A percentile compares a stretch with the other conserved stretches of the same genome.
Evolutionary conservation across 73 alveolate genomes (phyloP).

Genomic region (Blepharisma stoltei): DNA sequence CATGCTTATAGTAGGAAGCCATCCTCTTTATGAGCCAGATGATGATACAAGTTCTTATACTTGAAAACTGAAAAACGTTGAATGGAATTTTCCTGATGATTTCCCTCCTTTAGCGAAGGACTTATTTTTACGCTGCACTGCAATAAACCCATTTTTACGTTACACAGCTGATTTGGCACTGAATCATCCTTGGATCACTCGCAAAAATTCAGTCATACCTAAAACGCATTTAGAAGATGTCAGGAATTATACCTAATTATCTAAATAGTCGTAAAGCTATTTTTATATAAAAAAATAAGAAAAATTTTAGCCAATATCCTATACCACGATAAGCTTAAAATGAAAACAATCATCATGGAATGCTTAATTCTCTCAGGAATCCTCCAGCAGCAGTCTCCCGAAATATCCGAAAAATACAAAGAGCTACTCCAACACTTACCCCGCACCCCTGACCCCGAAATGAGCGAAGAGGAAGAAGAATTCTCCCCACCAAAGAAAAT

Average conservation of each 20-base stretch:
- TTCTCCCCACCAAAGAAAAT: too few species aligned
- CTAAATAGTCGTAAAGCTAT: too few species aligned
- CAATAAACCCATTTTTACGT: slow-evolving; percentile 78
- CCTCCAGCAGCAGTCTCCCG: too few species aligned
- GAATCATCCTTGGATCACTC: slow-evolving; percentile 82
- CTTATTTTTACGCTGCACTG: slow-evolving; percentile 66
- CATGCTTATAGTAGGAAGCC: slow-evolving; percentile 68
- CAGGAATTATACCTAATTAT: slow-evolving; percentile 29
- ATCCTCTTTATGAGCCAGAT: slow-evolving; percentile 78
- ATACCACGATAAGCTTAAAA: too few species aligned
- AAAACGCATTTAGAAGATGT: slow-evolving; percentile 18
- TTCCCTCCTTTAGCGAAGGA: slow-evolving; percentile 71
- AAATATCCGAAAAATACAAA: too few species aligned
- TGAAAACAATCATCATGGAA: too few species aligned
- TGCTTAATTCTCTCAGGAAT: too few species aligned
- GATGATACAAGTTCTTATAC: slow-evolving; percentile 38
- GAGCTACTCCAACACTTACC: too few species aligned
- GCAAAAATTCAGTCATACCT: slow-evolving; percentile 34
- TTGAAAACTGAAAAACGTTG: slow-evolving; percentile 42
- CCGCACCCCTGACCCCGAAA: too few species aligned
- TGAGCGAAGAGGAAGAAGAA: too few species aligned
- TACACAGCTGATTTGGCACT: slow-evolving; percentile 76
- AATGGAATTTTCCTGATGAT: slow-evolving; percentile 38
- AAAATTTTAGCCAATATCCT: too few species aligned
- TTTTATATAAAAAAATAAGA: too few species aligned